phyloP scores from a whole-genome alignment of 306 rosid species.

The Betula pendula region DNA sequence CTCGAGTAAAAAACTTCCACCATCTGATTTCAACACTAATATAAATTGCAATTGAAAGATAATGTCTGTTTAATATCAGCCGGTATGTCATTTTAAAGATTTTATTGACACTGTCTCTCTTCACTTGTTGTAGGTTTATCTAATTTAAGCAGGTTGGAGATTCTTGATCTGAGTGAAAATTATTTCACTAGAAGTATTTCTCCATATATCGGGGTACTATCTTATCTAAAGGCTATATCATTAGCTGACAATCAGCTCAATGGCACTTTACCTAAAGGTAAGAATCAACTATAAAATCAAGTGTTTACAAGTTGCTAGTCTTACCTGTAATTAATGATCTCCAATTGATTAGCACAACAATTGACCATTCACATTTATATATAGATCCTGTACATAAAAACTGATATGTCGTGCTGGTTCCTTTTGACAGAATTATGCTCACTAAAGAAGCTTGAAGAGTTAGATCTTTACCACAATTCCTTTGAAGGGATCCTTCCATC shows the following conservation, averaged over 20 bases:
- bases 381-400: too few relatives aligned
- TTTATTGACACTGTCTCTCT: neutral
- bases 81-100: neutral
- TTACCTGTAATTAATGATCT: too few relatives aligned
- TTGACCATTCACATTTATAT: too few relatives aligned
- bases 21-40: too few relatives aligned
- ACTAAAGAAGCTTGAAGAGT: conserved; percentile 9
- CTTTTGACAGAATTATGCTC: conserved; percentile 8
- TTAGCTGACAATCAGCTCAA: neutral
- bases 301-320: too few relatives aligned
- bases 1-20: too few relatives aligned
- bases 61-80: too few relatives aligned
- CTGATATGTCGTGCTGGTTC: too few relatives aligned
- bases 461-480: conserved; percentile 7
- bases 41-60: too few relatives aligned
- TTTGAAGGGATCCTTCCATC: conserved; percentile 17
- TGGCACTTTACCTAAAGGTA: conserved; percentile 10
- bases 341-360: too few relatives aligned
- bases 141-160: neutral
- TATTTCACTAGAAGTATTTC: neutral
- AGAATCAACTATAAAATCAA: neutral
- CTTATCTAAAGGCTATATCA: neutral
- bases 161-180: neutral
- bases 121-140: neutral
- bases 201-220: neutral